Percentiles rank a stretch among this genome's conserved stretches.
Conservation (phyloP, 495 filamentous ascomycete species). For the Neurospora intermedia region DNA sequence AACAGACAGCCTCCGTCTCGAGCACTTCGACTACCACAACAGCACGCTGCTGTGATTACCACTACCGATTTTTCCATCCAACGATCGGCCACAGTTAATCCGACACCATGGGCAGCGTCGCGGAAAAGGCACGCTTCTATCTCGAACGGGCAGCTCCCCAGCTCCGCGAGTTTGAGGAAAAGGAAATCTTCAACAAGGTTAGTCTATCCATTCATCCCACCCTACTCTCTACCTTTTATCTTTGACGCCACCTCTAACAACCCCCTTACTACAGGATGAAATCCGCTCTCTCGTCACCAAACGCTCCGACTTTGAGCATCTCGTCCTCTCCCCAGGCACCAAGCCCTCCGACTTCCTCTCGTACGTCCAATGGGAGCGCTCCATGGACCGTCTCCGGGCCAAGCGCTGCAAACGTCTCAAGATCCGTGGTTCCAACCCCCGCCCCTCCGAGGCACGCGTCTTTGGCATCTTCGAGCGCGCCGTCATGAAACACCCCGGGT, state of each 20-base stretch:
- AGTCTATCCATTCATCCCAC: neutral
- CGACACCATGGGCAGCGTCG: constrained; percentile 60
- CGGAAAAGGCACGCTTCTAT: constrained; percentile 91
- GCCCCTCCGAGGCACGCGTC: constrained; percentile 67
- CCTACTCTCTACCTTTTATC: neutral
- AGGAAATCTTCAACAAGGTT: constrained; percentile 77
- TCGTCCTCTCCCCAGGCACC: constrained; percentile 68
- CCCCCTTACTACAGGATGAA: constrained; percentile 51
- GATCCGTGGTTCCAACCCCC: constrained; percentile 47
- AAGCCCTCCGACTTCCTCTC: constrained; percentile 66
- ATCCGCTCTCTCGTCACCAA: constrained; percentile 79
- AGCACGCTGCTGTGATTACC: neutral
- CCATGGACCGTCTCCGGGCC: constrained; percentile 67
- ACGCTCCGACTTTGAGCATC: constrained; percentile 88
- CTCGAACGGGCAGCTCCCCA: constrained; percentile 86
- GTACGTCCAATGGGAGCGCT: constrained; percentile 87
- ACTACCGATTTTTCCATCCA: neutral
- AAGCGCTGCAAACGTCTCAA: constrained; percentile 74
- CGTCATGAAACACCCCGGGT: constrained; percentile 75
- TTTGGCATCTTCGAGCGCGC: constrained; percentile 84
- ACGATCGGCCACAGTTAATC: neutral
- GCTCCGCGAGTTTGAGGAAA: constrained; percentile 76
- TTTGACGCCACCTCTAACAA: constrained; percentile 1
- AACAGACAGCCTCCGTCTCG: neutral
- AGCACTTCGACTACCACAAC: neutral